Evolutionary conservation across 1,284 basidiomycete species (phyloP).

Genomic region (Crucibulum parvulum): DNA sequence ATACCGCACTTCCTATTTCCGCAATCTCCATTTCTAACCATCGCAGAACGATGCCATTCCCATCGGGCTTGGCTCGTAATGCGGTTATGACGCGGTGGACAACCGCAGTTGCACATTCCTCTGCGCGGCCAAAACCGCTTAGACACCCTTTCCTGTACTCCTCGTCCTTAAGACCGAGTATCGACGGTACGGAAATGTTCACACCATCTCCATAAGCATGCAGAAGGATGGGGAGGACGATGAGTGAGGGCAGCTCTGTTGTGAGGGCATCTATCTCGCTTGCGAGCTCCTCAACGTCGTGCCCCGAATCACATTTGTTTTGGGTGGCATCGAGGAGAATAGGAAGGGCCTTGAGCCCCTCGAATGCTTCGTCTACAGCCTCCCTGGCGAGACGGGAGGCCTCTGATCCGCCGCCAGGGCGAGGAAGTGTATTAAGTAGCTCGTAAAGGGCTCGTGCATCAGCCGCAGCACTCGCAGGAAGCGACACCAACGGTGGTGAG

Average conservation of each 20-base stretch:
- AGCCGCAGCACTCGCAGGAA: conserved; percentile 49
- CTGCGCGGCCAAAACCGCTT: conserved; percentile 76
- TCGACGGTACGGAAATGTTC: conserved; percentile 49
- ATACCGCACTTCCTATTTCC: conserved; percentile 25
- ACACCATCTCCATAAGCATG: conserved; percentile 43
- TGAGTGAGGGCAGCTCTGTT: conserved; percentile 69
- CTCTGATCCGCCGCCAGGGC: conserved; percentile 56
- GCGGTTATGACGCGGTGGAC: conserved; percentile 61
- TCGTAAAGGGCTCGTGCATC: conserved; percentile 69
- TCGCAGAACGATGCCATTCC: conserved; percentile 42
- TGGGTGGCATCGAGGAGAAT: conserved; percentile 58
- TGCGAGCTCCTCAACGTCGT: conserved; percentile 32
- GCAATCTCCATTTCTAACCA: conserved; percentile 58
- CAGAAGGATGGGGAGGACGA: conserved; percentile 72
- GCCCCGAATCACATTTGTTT: conserved; percentile 27
- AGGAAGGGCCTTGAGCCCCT: conserved; percentile 61
- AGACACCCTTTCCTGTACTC: conserved; percentile 73
- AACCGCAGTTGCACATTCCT: conserved; percentile 69
- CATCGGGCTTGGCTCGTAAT: conserved; percentile 41
- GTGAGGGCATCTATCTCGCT: conserved; percentile 58
- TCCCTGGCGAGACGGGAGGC: conserved; percentile 65
- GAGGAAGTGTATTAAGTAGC: conserved; percentile 64
- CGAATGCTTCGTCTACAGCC: conserved; percentile 79
- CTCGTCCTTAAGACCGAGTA: conserved; percentile 64
- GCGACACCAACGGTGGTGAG: conserved; percentile 52